Evolutionary conservation across 2,329 filamentous ascomycete genomes (phyloP), one percentile per base, ranked within the genome.

Genomic region (Cercospora zeina): DNA sequence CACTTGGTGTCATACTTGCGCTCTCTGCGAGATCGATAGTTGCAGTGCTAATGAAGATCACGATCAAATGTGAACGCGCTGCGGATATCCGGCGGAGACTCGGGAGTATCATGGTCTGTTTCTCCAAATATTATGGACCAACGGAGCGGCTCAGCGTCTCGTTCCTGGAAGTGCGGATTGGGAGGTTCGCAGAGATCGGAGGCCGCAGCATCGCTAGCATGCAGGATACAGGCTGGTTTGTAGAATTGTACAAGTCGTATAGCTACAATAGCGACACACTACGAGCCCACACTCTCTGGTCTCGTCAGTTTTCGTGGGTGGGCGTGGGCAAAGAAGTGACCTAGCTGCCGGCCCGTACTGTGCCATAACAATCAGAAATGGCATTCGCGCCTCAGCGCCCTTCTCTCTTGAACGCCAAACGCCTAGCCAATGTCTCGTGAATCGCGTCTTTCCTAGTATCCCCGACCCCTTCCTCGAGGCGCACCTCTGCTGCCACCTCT

Each of bases 401-500:
- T 59, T 16, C 24, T 49, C 50, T 33, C 19, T n/a, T 54, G 33
- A 51, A 63, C 58, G 54, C 64, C 64, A 55, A 63, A 65, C 58
- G 54, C 64, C 64, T 65, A 57, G 63, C 63, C 63, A 61, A 58
- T 62, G 56, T 58, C 54, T 65, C 61, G 57, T 61, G 37, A 54
- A 34, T 54, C 24, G 49, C 54, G 39, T 54, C 50, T 47, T 62
- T 49, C 31, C 65, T 69, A 70, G 59, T 65, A 72, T 37, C 58
- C 77, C 81, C 62, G 75, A 75, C 53, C 74, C 69, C 58, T 73
- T 75, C 62, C 71, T 62, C 72, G 67, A 14, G 70, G 70, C 33
- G 70, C 67, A 21, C 72, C 72, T 42, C 69, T 58, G 54, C 69
- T 55, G 33, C 60, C 62, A 19, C 63, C 54, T 51, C 61, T 45